Conservation (phyloP, 2,329 filamentous ascomycete species). For the Xylaria digitata region DNA sequence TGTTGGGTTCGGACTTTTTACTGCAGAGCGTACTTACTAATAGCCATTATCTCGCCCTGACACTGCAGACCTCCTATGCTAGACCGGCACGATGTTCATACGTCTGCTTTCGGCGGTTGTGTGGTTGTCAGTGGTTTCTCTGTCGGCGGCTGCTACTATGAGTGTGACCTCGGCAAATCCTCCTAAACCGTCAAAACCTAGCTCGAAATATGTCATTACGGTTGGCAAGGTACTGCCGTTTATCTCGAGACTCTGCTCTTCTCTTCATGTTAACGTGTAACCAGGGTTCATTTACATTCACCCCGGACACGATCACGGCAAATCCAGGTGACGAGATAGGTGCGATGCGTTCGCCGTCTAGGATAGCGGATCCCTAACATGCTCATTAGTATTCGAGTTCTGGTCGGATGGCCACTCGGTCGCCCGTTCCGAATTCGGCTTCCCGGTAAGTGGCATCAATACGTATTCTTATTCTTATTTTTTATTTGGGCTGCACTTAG, state of each 20-base stretch:
- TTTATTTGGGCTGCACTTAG: neutral
- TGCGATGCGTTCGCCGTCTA: neutral
- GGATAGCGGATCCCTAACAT: neutral
- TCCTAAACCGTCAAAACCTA: neutral
- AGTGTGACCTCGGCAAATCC: neutral
- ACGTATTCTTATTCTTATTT: too few species aligned
- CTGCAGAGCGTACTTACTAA: neutral
- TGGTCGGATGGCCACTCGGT: conserved; percentile 26
- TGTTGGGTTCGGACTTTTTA: neutral
- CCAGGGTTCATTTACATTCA: conserved; percentile 23
- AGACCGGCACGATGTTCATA: neutral
- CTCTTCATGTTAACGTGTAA: neutral
- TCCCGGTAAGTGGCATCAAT: conserved; percentile 10
- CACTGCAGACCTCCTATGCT: neutral
- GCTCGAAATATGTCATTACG: neutral
- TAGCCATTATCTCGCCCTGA: neutral
- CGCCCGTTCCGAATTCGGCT: conserved; percentile 18
- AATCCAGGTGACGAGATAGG: conserved; percentile 12
- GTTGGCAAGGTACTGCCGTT: conserved; percentile 4
- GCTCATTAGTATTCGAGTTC: conserved; percentile 23
- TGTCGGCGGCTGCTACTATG: neutral
- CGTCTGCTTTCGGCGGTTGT: neutral
- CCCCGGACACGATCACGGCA: conserved; percentile 14
- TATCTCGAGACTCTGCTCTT: neutral
- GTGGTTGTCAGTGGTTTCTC: neutral